Conservation (phyloP, 2,329 filamentous ascomycete species). For the Botrytis sinoallii region DNA sequence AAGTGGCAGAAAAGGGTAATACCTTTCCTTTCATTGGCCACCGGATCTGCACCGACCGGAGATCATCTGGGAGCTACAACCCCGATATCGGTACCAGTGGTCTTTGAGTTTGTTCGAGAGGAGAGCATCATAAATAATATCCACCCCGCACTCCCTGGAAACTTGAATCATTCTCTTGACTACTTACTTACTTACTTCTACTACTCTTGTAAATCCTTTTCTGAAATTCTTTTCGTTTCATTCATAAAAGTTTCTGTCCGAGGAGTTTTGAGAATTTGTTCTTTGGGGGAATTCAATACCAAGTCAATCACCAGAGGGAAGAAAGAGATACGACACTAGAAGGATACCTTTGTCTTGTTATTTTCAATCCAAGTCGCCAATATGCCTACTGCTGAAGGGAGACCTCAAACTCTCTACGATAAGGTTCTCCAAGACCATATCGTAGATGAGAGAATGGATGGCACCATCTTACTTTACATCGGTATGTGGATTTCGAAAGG, state of each 20-base stretch:
- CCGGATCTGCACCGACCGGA: background rate
- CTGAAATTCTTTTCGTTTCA: background rate
- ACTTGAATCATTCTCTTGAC: background rate
- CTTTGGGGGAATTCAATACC: background rate
- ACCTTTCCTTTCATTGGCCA: background rate
- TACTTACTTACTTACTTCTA: background rate
- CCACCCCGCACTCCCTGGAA: slow-evolving; percentile 13
- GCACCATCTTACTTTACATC: slow-evolving; percentile 90
- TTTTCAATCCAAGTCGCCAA: background rate
- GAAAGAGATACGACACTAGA: background rate
- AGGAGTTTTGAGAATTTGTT: background rate
- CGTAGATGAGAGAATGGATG: slow-evolving; percentile 92
- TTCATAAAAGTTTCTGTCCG: background rate
- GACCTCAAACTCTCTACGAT: slow-evolving; percentile 74
- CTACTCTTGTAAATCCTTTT: background rate
- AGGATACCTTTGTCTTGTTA: background rate
- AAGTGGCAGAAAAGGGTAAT: slow-evolving; percentile 9
- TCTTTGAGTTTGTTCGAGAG: slow-evolving; percentile 15
- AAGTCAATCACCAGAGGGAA: background rate
- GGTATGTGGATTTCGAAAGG: slow-evolving; percentile 51
- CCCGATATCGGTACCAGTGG: slow-evolving; percentile 19
- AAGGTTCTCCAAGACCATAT: slow-evolving; percentile 95
- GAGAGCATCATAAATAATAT: slow-evolving; percentile 16
- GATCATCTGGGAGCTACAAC: background rate
- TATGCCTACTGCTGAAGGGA: slow-evolving; percentile 22